Base-by-base conservation (phyloP, 2,329 filamentous ascomycete species). In the Endothia cerciana region DNA sequence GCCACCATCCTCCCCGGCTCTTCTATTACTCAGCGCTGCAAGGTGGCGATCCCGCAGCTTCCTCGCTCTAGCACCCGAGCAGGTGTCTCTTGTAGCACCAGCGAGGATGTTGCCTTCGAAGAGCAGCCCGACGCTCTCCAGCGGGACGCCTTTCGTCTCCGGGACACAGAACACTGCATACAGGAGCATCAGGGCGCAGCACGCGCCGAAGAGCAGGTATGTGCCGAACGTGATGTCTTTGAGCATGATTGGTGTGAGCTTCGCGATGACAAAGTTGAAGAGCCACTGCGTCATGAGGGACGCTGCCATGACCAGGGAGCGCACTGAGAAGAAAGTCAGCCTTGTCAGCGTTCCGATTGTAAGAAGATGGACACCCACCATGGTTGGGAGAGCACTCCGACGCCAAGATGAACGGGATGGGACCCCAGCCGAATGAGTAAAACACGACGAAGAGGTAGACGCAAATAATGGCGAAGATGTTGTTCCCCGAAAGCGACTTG, bases 181-280 rank as follows among this genome's bases (percentile, higher is more conserved):
- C 53, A 82, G 71, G 11, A 81, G 77, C 69, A 82, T 80, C 36
- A 76, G 68, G 19, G 83, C 74, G 59, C 83, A 79, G 40, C 83
- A 75, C 0, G 77, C 74, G 3, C 80, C 82, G 68, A 85, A 86
- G 73, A 85, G 81, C 65, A 86, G 82, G 71, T 83, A 86, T 0
- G 82, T 82, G 8, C 83, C 83, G 68, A 82, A 85, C 0, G 77
- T 76, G 0, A 81, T 72, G 4, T 73, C 72, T 0, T 74, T 77
- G 19, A 80, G 76, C 79, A 81, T 81, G 65, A 79, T 79, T 0
- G 78, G 78, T 0, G 76, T 78, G 28, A 76, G 74, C 33, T 77
- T 73, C 2, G 77, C 77, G 53, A 80, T 77, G 71, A 79, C 72
- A 66, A 80, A 80, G 2, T 75, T 78, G 10, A 77, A 76, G 22